Evolutionary conservation across 1,284 basidiomycete species (phyloP), one percentile per base, ranked within the genome.

Genomic region (Cerioporus squamosus): DNA sequence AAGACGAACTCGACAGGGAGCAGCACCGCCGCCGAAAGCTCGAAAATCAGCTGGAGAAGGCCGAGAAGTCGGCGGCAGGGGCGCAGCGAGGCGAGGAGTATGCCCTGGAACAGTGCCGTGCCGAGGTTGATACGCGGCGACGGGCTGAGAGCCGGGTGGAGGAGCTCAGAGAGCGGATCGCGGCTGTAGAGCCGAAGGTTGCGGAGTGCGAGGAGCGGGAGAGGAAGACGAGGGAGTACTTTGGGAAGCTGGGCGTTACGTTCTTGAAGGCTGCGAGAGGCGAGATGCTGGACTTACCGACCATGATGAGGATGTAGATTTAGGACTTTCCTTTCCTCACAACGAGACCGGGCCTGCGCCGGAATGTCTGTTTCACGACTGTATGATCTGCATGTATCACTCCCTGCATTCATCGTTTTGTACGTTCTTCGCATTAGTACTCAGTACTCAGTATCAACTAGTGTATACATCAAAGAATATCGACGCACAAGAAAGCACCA

Each of bases 1-100:
- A 84, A 66, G 78, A 80, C 18, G 77, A 77, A 26, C 67, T 77
- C 23, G 66, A 68, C 6, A 60, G 66, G 33, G 81, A 84, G 67
- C 74, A 78, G n/a, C 68, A 67, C 31, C 57, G 71, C 29, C 78
- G 82, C 4, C 77, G 77, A n/a, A 77, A 74, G 61, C 69, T 79
- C 24, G 76, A 83, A 57, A 69, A 68, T 2, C 68, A 75, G 40
- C 63, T 80, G 10, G 73, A 76, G 38, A 70, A 74, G 23, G 52
- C 77, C 5, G 65, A 70, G 57, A 69, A 72, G 47, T 73, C 78
- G 55, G 72, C 77, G 31, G 66, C 71, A 14, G 56, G 62, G 1
- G 72, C 77, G 22, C 67, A 69, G 33, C 71, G 75, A 31, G 71
- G 73, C 60, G 79, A 81, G 62, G 63, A 60, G 24, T 69, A 60